phyloP scores from a whole-genome alignment of 2,329 filamentous ascomycete species.

The Fusarium sp. region DNA sequence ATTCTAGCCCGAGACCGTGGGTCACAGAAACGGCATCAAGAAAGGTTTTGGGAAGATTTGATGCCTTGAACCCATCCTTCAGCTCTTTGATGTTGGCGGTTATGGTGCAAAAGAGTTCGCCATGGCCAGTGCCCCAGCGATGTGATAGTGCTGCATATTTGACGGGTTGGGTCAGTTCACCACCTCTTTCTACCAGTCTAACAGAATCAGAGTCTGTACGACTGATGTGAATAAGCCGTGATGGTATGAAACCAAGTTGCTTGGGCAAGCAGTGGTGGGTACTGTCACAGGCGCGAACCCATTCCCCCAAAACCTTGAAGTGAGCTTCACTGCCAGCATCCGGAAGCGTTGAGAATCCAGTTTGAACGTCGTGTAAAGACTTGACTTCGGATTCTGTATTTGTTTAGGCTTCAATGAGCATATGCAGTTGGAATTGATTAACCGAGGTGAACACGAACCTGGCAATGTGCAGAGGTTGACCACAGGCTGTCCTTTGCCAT shows the following conservation, averaged over 20 bases:
- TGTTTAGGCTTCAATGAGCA: background rate
- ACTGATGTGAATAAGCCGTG: background rate
- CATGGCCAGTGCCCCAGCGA: background rate
- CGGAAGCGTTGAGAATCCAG: background rate
- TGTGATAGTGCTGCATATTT: background rate
- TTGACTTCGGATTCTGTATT: background rate
- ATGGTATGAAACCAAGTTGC: background rate
- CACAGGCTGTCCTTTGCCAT: background rate
- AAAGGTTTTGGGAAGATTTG: background rate
- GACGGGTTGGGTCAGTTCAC: background rate
- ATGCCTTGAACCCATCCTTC: background rate
- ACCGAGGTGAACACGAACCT: background rate
- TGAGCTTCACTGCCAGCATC: background rate
- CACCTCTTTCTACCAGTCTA: background rate
- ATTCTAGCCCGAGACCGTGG: background rate
- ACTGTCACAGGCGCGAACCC: background rate
- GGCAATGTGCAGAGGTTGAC: background rate
- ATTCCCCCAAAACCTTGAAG: background rate
- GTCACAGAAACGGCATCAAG: background rate
- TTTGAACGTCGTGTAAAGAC: background rate
- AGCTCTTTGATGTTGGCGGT: background rate
- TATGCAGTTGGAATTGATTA: background rate
- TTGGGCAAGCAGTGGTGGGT: background rate
- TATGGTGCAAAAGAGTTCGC: background rate
- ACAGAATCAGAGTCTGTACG: background rate